Base-by-base conservation (phyloP, 1,139 yeast genomes). In the Groenewaldozyma sp. region DNA sequence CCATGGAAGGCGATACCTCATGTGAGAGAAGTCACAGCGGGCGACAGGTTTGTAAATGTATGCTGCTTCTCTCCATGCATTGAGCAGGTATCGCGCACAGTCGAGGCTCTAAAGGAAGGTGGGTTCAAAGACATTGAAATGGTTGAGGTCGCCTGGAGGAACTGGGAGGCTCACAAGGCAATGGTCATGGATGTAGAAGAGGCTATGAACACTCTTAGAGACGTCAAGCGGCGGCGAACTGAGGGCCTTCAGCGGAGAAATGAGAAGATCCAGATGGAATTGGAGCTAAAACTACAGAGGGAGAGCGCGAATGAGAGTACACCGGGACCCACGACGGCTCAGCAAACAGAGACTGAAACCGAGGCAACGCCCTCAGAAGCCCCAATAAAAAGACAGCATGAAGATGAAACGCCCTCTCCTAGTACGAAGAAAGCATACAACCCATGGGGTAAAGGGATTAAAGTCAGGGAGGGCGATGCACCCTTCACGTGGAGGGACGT, bases 21-120 rank as follows among this genome's bases (percentile, higher is more conserved):
- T 58, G 64, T 91, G 35, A 64, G 68, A 20, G 45, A 53, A 2
- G 94, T 82, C 3, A 70, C 84, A 16, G 64, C 82, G n/a, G 59
- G 62, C 6, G 64, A 64, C 19, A 66, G 70, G 43, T 65, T 70
- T 33, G 81, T 77, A 10, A 78, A 82, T 2, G 71, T 91, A 39
- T 91, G 98, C 62, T 91, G 97, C 60, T 91, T 91, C 58, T 83
- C 95, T 27, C 99, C 99, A 7, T 93, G 99, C 62, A 84, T 93
- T 40, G 99, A 93, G 62, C 99, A 93, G 64, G 98, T 93, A 2
- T 80, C 80, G 43, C 78, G 82, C 53, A 82, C 97, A 0, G 77
- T 91, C 10, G 79, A 74, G 49, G 80, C 82, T 0, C 66, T 93
- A 44, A 78, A 80, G 49, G 72, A 68, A 27, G 63, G 77, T 38